phyloP scores from a whole-genome alignment of 345 rosid species.

The Erodium maritimum region DNA sequence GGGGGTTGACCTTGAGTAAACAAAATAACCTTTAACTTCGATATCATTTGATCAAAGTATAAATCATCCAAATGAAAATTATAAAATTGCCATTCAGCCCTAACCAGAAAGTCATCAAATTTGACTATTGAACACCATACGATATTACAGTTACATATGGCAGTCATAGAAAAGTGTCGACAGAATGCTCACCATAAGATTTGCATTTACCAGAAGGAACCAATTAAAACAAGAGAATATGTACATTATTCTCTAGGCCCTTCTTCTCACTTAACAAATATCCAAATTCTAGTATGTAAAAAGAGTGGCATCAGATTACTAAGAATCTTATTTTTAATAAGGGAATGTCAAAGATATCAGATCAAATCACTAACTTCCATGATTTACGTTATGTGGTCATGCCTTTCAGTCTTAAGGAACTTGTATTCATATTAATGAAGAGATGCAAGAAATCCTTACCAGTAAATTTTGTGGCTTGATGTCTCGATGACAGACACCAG shows the following conservation, averaged over 20 bases:
- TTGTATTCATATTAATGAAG: background rate
- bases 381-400: background rate
- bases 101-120: background rate
- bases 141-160: background rate
- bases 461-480: conserved; percentile 93
- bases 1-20: conserved; percentile 71
- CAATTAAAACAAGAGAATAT: background rate
- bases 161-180: background rate
- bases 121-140: background rate
- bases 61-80: background rate
- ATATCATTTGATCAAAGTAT: too few species aligned
- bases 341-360: background rate
- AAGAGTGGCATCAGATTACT: background rate
- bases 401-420: background rate
- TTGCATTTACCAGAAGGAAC: background rate
- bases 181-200: background rate
- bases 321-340: background rate
- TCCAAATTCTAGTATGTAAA: background rate
- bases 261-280: background rate
- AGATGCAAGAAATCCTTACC: conserved; percentile 36
- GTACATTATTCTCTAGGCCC: background rate
- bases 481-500: conserved; percentile 96
- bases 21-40: conserved; percentile 3
- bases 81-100: background rate
- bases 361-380: background rate